Evolutionary conservation across 257 asterid species (phyloP), one percentile per base, ranked within the genome.

Genomic region (Solanum ahanhuiri): DNA sequence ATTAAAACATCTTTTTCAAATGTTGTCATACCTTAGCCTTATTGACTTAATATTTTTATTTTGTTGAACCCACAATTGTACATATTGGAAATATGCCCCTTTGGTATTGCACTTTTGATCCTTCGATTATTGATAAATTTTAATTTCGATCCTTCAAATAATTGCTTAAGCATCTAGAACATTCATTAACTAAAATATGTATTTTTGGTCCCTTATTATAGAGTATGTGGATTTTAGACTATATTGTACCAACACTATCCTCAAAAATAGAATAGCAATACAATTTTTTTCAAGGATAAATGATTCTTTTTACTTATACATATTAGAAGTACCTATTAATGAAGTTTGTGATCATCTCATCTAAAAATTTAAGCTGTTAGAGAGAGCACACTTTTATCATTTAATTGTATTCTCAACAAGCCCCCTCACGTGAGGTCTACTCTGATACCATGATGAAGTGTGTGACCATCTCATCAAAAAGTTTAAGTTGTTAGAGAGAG

Each of bases 401-500:
- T 54, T 54, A 54, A 54, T 18, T 54, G 4, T 54, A 54, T 54
- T 54, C 64, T 54, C 64, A 54, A 6, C 63, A 18, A 3, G 63
- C 4, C 10, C 10, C 63, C n/a, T 54, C 4, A 54, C 10, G 23
- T 18, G 63, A 54, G 1, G 23, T 54, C 23, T 18, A 3, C 64
- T 54, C 2, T 6, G 1, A 6, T 54, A 54, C 64, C 2, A 54
- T 2, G 23, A 54, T 54, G 1, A 54, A 18, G 23, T 18, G 3
- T 54, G 4, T 51, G 9, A 51, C 22, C 0, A 54, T 54, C 11
- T 18, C 9, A 18, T 54, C 11, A 6, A 54, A 18, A 54, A 1
- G 23, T 0, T 54, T 18, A 18, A 2, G 0, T 0, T 54, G 0
- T 18, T 54, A 2, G 4, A 43, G 51, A 43, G 5, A 43, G 5